Conservation (phyloP, 2,329 filamentous ascomycete genomes). For the Colletotrichum sp. region DNA sequence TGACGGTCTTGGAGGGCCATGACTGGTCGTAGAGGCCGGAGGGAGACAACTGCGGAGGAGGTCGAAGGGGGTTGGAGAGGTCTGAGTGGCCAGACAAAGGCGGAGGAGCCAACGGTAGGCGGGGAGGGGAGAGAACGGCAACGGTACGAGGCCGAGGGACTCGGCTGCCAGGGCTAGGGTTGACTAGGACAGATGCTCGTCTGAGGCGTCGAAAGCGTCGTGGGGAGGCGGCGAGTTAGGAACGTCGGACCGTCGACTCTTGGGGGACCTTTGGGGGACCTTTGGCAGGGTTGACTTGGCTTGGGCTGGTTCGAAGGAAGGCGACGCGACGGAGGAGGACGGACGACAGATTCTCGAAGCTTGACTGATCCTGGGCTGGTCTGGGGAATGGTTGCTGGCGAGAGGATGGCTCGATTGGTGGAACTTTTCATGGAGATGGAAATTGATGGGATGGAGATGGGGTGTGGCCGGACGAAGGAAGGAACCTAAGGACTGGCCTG, state of each 20-base stretch:
- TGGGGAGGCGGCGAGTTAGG: constrained; percentile 1
- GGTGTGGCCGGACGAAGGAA: neutral
- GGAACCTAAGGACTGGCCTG: neutral
- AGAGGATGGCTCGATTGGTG: constrained; percentile 6
- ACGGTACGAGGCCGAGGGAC: neutral
- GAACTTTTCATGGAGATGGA: constrained; percentile 2
- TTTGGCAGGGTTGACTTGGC: neutral
- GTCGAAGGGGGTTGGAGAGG: neutral
- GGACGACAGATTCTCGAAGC: neutral
- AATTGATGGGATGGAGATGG: neutral
- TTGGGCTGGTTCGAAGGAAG: neutral
- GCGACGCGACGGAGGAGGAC: neutral
- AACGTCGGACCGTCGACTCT: constrained; percentile 20
- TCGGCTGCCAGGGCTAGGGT: neutral
- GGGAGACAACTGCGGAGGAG: neutral
- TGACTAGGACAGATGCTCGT: neutral
- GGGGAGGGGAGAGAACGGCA: neutral
- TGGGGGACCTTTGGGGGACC: neutral
- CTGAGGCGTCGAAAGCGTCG: neutral
- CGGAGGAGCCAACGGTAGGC: neutral
- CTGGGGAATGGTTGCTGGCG: neutral
- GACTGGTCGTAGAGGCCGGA: neutral
- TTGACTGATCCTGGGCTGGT: constrained; percentile 4
- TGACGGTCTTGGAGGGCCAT: constrained; percentile 15
- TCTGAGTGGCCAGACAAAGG: neutral